Evolutionary conservation across 2,329 filamentous ascomycete genomes (phyloP).

Genomic region (Taxawa tesnikishii): DNA sequence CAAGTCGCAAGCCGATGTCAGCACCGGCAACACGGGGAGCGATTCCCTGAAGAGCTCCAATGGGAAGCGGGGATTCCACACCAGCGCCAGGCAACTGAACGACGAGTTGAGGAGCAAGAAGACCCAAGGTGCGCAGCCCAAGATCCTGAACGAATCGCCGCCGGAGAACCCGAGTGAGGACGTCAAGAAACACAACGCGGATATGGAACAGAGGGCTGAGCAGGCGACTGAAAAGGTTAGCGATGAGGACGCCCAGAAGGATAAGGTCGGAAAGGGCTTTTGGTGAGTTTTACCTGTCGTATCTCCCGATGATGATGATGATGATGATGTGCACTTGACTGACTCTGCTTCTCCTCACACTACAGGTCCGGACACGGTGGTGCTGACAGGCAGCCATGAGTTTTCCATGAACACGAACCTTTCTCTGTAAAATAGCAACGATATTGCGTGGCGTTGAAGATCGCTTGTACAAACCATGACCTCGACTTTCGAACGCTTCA

Average conservation of each 20-base stretch:
- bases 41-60: neutral
- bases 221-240: slow-evolving; percentile 24
- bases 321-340: neutral
- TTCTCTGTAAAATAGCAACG: too few species aligned
- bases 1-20: slow-evolving; percentile 5
- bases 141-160: slow-evolving; percentile 25
- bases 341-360: neutral
- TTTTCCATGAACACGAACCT: too few species aligned
- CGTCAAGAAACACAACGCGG: slow-evolving; percentile 31
- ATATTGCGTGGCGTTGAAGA: too few species aligned
- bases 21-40: neutral
- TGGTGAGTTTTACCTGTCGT: slow-evolving; percentile 14
- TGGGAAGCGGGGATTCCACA: slow-evolving; percentile 7
- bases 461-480: too few species aligned
- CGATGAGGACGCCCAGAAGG: slow-evolving; percentile 24
- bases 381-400: slow-evolving; percentile 6
- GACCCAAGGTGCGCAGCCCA: slow-evolving; percentile 25
- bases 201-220: slow-evolving; percentile 30
- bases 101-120: slow-evolving; percentile 7
- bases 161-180: slow-evolving; percentile 20
- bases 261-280: slow-evolving; percentile 26
- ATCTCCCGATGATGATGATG: neutral
- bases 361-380: slow-evolving; percentile 6
- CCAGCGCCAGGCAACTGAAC: neutral
- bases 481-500: too few species aligned